phyloP scores from a whole-genome alignment of 352 stramenopile species.

The Phytophthora tentaculata region DNA sequence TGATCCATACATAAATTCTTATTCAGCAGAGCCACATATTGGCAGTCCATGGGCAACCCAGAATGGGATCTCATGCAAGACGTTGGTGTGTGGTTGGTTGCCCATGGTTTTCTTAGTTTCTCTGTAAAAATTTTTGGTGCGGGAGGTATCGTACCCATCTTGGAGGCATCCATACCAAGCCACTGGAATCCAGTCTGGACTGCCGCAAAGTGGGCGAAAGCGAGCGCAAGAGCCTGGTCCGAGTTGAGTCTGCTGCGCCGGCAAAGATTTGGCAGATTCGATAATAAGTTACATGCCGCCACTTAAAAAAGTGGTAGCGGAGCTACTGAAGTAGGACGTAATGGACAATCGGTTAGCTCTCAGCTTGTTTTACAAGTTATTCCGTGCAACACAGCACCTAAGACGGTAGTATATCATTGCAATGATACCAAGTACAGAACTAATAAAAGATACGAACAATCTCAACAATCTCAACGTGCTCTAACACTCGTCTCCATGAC shows the following conservation, averaged over 20 bases:
- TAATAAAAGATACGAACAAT: no score
- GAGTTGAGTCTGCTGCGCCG: slow-evolving; percentile 1
- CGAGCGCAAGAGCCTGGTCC: slow-evolving; percentile 15
- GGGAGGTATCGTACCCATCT: slow-evolving; percentile 30
- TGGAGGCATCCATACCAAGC: slow-evolving; percentile 13
- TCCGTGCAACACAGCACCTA: no score
- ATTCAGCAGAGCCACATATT: slow-evolving; percentile 8
- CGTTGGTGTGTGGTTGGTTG: not conserved
- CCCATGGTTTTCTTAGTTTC: not conserved
- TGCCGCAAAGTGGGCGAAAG: slow-evolving; percentile 21
- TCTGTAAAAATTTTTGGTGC: slow-evolving; percentile 24
- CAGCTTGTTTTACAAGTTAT: no score
- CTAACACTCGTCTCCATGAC: no score
- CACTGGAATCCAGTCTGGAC: no score
- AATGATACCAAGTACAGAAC: no score
- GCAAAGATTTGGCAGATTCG: not conserved
- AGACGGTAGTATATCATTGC: no score
- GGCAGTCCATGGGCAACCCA: not conserved
- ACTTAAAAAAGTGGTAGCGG: no score
- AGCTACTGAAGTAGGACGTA: no score
- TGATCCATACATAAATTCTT: slow-evolving; percentile 7
- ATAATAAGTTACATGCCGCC: no score
- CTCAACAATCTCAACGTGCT: no score
- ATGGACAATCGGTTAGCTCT: no score
- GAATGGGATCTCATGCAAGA: not conserved